Percentiles rank a stretch among this genome's conserved stretches.
Evolutionary conservation across 2,329 filamentous ascomycete genomes (phyloP).

Genomic region (Hypoxylon sp.): DNA sequence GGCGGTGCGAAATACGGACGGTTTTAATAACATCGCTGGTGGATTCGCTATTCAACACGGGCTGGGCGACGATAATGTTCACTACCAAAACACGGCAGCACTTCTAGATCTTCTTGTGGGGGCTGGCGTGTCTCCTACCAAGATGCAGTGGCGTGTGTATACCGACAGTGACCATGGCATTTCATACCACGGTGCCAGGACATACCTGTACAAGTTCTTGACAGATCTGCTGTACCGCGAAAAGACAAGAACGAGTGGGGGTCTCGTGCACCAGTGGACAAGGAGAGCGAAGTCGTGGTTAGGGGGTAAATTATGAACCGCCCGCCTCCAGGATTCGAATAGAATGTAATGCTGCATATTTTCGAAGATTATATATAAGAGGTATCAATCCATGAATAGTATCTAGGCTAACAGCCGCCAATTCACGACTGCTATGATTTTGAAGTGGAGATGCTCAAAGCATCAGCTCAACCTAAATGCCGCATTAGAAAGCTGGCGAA

Average conservation of each 20-base stretch:
- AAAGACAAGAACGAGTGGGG: constrained; percentile 57
- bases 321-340: neutral
- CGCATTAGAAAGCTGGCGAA: too few species aligned
- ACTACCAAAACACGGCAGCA: constrained; percentile 76
- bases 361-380: too few species aligned
- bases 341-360: neutral
- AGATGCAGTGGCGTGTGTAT: constrained; percentile 75
- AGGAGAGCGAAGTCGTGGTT: constrained; percentile 41
- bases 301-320: neutral
- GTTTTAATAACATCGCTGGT: constrained; percentile 75
- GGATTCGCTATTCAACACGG: constrained; percentile 76
- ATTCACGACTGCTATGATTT: too few species aligned
- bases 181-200: constrained; percentile 67
- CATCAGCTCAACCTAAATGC: too few species aligned
- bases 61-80: constrained; percentile 79
- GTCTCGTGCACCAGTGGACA: constrained; percentile 52
- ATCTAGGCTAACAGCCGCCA: too few species aligned
- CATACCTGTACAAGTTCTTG: constrained; percentile 74
- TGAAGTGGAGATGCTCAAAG: too few species aligned
- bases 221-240: constrained; percentile 73
- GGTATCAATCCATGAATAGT: too few species aligned
- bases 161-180: constrained; percentile 77
- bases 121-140: constrained; percentile 70
- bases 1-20: constrained; percentile 69
- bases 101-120: constrained; percentile 74